Percentiles rank a stretch among this genome's conserved stretches.
Evolutionary conservation across 2,329 filamentous ascomycete species (phyloP).

Genomic region (Fusarium hostae): DNA sequence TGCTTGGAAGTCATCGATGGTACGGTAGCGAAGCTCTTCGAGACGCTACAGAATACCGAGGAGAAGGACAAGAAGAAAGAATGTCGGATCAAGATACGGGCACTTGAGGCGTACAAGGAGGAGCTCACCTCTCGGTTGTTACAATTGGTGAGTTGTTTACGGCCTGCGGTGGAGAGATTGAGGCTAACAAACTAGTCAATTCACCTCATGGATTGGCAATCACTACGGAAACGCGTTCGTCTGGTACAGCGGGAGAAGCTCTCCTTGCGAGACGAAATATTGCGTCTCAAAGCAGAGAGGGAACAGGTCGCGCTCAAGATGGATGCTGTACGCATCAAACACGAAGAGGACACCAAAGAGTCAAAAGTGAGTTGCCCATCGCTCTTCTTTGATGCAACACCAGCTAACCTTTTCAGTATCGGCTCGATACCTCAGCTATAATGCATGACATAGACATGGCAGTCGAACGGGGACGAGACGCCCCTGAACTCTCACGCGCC

Average conservation of each 20-base stretch:
- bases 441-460: conserved; percentile 73
- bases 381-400: fast-evolving
- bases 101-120: conserved; percentile 68
- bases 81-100: conserved; percentile 64
- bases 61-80: conserved; percentile 63
- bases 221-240: conserved; percentile 67
- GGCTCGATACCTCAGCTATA: conserved; percentile 64
- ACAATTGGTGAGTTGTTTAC: conserved; percentile 62
- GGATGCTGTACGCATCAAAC: conserved; percentile 70
- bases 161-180: fast-evolving
- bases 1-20: conserved; percentile 69
- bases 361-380: conserved; percentile 57
- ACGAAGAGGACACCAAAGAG: conserved; percentile 65
- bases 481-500: conserved; percentile 57
- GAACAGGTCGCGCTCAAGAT: conserved; percentile 71
- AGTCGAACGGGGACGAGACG: conserved; percentile 61
- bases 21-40: conserved; percentile 60
- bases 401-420: conserved; percentile 48
- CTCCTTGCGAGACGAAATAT: conserved; percentile 67
- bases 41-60: conserved; percentile 52
- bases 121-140: conserved; percentile 66
- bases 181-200: conserved; percentile 59
- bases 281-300: conserved; percentile 67
- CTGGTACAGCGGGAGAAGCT: conserved; percentile 68
- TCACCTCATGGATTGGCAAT: conserved; percentile 67